phyloP scores from a whole-genome alignment of 306 rosid genomes.

The Lathyrus tuberosus region DNA sequence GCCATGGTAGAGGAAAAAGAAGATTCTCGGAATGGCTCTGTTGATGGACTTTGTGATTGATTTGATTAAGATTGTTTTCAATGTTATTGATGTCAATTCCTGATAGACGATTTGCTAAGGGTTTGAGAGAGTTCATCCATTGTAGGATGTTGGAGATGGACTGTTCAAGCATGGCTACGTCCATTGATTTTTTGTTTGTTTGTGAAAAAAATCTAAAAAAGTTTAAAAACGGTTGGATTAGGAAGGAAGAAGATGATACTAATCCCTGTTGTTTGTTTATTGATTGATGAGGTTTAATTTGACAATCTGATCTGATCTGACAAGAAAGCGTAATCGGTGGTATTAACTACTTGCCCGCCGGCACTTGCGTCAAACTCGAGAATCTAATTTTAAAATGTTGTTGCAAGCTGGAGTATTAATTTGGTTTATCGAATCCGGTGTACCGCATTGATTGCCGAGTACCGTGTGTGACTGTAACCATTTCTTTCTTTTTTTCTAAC shows the following conservation, averaged over 20 bases:
- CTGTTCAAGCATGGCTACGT: background rate
- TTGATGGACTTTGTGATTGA: background rate
- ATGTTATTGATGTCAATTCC: background rate
- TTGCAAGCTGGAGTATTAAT: too few species aligned
- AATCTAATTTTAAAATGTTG: too few species aligned
- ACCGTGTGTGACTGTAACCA: too few species aligned
- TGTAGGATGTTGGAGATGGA: background rate
- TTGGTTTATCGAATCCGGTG: too few species aligned
- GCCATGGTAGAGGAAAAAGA: background rate
- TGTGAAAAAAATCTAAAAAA: too few species aligned
- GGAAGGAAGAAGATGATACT: background rate
- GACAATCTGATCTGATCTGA: too few species aligned
- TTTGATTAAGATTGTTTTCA: background rate
- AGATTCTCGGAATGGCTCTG: background rate
- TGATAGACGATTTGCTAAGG: too few species aligned
- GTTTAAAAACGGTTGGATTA: too few species aligned
- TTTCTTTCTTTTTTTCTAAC: too few species aligned
- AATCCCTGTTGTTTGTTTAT: background rate
- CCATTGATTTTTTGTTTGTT: background rate
- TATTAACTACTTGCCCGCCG: background rate
- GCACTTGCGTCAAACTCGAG: background rate
- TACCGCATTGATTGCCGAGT: too few species aligned
- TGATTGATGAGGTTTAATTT: background rate
- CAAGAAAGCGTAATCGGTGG: background rate
- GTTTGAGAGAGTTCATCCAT: background rate